A percentile compares a stretch with the other conserved stretches of the same genome.
phyloP scores from a whole-genome alignment of 805 yeast genomes.

The Wickerhamiella parazyma region DNA sequence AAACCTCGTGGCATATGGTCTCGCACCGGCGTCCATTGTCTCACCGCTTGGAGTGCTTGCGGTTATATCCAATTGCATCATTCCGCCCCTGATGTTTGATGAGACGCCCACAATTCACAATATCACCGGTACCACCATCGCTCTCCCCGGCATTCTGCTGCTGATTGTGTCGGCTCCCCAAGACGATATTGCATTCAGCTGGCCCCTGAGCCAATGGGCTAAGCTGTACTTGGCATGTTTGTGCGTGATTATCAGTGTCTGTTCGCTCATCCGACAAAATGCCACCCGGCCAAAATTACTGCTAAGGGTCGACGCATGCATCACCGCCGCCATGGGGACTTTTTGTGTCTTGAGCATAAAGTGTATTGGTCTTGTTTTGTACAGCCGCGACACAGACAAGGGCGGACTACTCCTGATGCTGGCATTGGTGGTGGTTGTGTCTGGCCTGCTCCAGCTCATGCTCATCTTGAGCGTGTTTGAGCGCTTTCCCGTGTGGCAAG shows the following conservation, averaged over 20 bases:
- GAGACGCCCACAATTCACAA: conserved; percentile 28
- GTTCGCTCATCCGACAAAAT: not conserved
- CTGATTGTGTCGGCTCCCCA: conserved; percentile 29
- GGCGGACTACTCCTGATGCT: conserved; percentile 18
- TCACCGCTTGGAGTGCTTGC: conserved; percentile 40
- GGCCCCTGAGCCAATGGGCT: not conserved
- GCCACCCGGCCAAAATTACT: not conserved
- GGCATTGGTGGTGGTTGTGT: conserved; percentile 24
- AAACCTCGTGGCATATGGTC: conserved; percentile 37
- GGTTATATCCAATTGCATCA: conserved; percentile 33
- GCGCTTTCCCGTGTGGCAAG: conserved; percentile 32
- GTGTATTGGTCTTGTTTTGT: conserved; percentile 22
- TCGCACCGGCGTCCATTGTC: conserved; percentile 35
- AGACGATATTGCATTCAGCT: not conserved
- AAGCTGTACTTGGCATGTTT: not conserved
- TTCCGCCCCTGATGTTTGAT: conserved; percentile 36
- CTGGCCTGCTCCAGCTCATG: conserved; percentile 32
- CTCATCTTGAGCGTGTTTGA: conserved; percentile 30
- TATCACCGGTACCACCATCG: conserved; percentile 29
- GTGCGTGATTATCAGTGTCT: not conserved
- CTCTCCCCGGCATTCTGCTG: conserved; percentile 32
- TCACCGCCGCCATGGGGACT: conserved; percentile 33
- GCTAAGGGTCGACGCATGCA: conserved; percentile 2
- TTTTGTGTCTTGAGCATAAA: conserved; percentile 36
- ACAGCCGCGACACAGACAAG: not conserved